Conservation (phyloP, 257 asterid species). For the Eustoma russellianum region DNA sequence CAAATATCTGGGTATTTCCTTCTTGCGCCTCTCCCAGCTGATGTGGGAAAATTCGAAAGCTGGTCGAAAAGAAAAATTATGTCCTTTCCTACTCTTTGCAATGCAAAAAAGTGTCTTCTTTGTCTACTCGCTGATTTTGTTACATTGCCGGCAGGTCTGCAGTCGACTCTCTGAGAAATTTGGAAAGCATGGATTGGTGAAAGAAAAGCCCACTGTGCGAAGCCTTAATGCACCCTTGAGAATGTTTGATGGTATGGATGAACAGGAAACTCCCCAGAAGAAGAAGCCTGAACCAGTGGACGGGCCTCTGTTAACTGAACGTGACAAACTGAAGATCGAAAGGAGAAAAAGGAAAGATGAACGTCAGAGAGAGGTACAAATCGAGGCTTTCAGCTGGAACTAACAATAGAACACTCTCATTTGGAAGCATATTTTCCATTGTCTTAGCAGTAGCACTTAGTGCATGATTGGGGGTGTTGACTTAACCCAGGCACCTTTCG, state of each 20-base stretch:
- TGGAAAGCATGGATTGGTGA: slow-evolving; percentile 85
- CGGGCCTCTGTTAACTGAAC: slow-evolving; percentile 92
- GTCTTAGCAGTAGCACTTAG: background rate
- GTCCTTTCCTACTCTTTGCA: background rate
- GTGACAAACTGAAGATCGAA: slow-evolving; percentile 87
- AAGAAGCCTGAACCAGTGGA: slow-evolving; percentile 93
- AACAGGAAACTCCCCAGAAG: slow-evolving; percentile 69
- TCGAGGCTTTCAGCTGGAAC: background rate
- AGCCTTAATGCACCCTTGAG: slow-evolving; percentile 85
- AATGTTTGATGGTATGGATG: slow-evolving; percentile 98
- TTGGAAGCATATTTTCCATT: too few relatives aligned
- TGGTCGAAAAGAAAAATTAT: background rate
- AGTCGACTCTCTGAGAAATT: slow-evolving; percentile 72
- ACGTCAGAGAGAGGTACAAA: slow-evolving; percentile 82
- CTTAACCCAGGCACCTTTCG: background rate
- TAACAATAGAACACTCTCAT: background rate
- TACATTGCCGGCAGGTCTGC: slow-evolving; percentile 41
- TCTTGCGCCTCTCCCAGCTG: too few relatives aligned
- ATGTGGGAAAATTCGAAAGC: too few relatives aligned
- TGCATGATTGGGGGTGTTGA: background rate
- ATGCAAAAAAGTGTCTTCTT: background rate
- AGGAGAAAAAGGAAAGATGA: slow-evolving; percentile 97
- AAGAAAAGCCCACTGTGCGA: slow-evolving; percentile 82
- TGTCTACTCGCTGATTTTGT: too few relatives aligned
- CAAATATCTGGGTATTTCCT: too few relatives aligned